phyloP scores from a whole-genome alignment of 2,329 filamentous ascomycete species.

The Simplicillium aogashimaense region DNA sequence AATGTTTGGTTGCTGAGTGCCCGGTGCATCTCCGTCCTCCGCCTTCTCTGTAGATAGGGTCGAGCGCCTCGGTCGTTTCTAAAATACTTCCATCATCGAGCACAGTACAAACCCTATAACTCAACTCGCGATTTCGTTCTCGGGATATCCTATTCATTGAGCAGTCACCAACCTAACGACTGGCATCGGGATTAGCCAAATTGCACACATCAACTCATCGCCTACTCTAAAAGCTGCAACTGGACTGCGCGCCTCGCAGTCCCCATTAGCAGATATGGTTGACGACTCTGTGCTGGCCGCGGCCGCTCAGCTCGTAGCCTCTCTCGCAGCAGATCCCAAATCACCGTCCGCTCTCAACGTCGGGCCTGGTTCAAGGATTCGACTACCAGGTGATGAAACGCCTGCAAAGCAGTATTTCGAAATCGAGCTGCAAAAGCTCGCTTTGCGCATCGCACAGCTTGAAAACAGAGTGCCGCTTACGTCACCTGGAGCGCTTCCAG shows the following conservation, averaged over 20 bases:
- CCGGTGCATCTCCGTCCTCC: no score
- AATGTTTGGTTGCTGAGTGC: no score
- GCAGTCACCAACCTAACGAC: no score
- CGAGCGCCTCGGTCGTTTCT: no score
- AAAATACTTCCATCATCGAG: no score
- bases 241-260: slow-evolving; percentile 9
- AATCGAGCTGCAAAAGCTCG: slow-evolving; percentile 70
- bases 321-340: slow-evolving; percentile 35
- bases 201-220: no score
- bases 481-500: slow-evolving; percentile 56
- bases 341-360: slow-evolving; percentile 26
- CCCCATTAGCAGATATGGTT: slow-evolving; percentile 26
- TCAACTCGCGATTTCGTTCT: no score
- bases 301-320: slow-evolving; percentile 42
- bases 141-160: no score
- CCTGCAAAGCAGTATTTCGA: slow-evolving; percentile 72
- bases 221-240: no score
- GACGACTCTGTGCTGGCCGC: slow-evolving; percentile 46
- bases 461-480: slow-evolving; percentile 55
- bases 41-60: no score
- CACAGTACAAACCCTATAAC: no score
- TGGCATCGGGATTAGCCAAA: no score
- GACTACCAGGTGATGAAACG: slow-evolving; percentile 67
- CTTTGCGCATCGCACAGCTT: slow-evolving; percentile 68
- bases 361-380: slow-evolving; percentile 41